These are phyloP conservation scores for Microbotryum saponariae DNA, from an alignment of 1,284 basidiomycete genomes.

Conservation along the genomic window DNA sequence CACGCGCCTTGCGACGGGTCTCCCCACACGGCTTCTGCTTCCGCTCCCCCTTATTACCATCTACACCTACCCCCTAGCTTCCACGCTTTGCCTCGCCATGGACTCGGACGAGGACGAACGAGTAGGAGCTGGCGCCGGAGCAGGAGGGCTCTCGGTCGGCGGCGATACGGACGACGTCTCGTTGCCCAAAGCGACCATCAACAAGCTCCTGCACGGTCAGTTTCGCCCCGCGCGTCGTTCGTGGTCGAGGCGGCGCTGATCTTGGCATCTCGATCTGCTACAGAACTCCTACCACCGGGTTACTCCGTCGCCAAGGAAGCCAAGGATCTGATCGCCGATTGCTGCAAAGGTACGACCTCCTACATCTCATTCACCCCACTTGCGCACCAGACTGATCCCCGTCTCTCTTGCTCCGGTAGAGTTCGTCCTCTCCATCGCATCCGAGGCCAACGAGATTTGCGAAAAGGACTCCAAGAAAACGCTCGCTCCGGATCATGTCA, in stretches of 20 bases:
- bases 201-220: conserved; percentile 90
- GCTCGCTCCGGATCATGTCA: conserved; percentile 95
- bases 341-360: conserved; percentile 66
- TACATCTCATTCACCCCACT: background rate
- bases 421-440: conserved; percentile 95
- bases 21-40: too few species aligned
- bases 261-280: background rate
- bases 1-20: too few species aligned
- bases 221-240: conserved; percentile 1
- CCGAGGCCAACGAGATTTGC: conserved; percentile 96
- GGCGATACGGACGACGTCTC: conserved; percentile 78
- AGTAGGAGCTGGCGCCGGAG: conserved; percentile 48
- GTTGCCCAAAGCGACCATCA: conserved; percentile 91
- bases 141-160: conserved; percentile 41
- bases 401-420: conserved; percentile 49
- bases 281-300: conserved; percentile 82
- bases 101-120: conserved; percentile 54
- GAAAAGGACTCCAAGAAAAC: conserved; percentile 99
- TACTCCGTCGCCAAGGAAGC: conserved; percentile 92
- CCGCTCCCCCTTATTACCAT: background rate
- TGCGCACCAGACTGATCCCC: too few species aligned
- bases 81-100: background rate
- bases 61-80: background rate
- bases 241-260: background rate
- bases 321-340: conserved; percentile 91